These are phyloP conservation scores for Ustilago vetiveriae DNA, from an alignment of 1,284 basidiomycete species.

Conservation along the genomic window DNA sequence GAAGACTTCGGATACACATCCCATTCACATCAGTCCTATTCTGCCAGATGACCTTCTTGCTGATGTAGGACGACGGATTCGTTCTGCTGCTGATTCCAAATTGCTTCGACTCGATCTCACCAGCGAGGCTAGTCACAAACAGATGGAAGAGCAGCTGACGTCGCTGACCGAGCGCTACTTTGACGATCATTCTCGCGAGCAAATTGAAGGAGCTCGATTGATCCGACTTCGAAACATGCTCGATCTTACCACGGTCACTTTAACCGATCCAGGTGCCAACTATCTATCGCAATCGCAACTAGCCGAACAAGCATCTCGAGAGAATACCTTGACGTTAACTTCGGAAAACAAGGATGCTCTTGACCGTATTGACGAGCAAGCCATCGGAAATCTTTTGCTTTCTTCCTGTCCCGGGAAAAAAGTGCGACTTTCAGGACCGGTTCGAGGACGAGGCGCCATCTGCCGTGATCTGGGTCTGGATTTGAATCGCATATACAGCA, in stretches of 20 bases:
- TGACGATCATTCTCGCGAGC: conserved; percentile 31
- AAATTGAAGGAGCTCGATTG: conserved; percentile 50
- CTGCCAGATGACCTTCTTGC: conserved; percentile 48
- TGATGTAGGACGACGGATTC: conserved; percentile 40
- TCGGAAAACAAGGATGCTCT: conserved; percentile 1
- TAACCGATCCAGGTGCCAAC: conserved; percentile 24
- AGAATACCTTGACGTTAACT: conserved; percentile 10
- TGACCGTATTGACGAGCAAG: too few relatives aligned
- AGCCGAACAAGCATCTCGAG: conserved; percentile 23
- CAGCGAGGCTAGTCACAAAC: neutral
- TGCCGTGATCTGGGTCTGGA: conserved; percentile 84
- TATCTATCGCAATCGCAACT: conserved; percentile 32
- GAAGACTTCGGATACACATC: conserved; percentile 65
- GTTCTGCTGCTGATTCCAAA: conserved; percentile 24
- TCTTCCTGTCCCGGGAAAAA: conserved; percentile 97
- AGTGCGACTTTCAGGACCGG: conserved; percentile 83
- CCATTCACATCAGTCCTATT: conserved; percentile 60
- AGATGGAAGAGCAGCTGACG: neutral
- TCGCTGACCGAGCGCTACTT: conserved; percentile 15
- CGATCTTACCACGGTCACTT: conserved; percentile 39
- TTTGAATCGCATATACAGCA: conserved; percentile 77
- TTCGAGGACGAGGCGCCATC: conserved; percentile 82
- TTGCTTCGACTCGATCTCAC: conserved; percentile 5
- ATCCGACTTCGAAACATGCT: conserved; percentile 50
- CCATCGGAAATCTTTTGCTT: conserved; percentile 85